phyloP scores from a whole-genome alignment of 2,329 filamentous ascomycete species.

The Fusarium dimerum region DNA sequence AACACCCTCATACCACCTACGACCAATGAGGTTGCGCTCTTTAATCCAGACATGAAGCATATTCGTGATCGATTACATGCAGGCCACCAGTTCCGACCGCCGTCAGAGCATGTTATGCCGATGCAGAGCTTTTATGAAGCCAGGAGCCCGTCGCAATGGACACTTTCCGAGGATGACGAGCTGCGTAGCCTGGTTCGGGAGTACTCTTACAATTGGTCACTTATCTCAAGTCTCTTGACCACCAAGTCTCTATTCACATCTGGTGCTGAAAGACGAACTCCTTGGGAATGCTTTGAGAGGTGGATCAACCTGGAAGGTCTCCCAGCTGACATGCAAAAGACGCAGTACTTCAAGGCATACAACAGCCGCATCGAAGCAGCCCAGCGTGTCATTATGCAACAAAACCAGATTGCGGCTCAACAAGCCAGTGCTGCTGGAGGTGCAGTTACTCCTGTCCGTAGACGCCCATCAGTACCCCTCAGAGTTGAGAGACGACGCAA shows the following conservation, averaged over 20 bases:
- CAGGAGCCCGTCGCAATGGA: conserved; percentile 87
- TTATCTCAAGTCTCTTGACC: conserved; percentile 81
- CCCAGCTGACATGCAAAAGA: conserved; percentile 91
- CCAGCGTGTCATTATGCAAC: conserved; percentile 54
- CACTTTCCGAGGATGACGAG: conserved; percentile 85
- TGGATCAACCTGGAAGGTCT: conserved; percentile 92
- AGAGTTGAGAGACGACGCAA: conserved; percentile 85
- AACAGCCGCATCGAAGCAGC: conserved; percentile 61
- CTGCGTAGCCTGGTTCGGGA: conserved; percentile 82
- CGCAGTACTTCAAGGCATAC: conserved; percentile 84
- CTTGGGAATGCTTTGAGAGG: conserved; percentile 98
- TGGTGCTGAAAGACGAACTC: conserved; percentile 84
- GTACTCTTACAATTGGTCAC: conserved; percentile 96
- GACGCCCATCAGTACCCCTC: conserved; percentile 75
- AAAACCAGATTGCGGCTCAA: conserved; percentile 52
- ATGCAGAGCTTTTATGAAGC: conserved; percentile 87
- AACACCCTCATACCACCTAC: conserved; percentile 62
- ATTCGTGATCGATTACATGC: conserved; percentile 89
- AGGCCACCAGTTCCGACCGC: conserved; percentile 89
- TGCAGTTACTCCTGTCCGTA: conserved; percentile 46
- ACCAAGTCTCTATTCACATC: conserved; percentile 78
- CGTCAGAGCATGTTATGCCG: conserved; percentile 90
- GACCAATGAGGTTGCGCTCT: conserved; percentile 79
- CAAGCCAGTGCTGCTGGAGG: conserved; percentile 48
- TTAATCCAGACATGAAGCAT: conserved; percentile 84